Evolutionary conservation across 2,329 filamentous ascomycete genomes (phyloP).

Genomic region (Penicillium sp.): DNA sequence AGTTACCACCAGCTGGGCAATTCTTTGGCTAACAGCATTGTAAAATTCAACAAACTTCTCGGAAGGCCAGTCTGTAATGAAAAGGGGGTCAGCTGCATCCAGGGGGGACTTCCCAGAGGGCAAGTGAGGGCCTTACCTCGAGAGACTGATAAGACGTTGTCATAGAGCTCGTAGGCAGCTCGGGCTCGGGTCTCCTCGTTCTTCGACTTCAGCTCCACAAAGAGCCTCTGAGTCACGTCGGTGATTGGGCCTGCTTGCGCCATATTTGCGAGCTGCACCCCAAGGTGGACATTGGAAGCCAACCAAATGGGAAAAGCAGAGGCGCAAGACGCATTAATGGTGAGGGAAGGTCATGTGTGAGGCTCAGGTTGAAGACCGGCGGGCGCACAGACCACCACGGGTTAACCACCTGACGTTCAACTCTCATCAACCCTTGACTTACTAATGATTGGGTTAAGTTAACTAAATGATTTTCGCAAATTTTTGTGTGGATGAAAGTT

Average conservation of each 20-base stretch:
- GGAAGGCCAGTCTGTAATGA: slow-evolving; percentile 66
- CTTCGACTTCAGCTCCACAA: slow-evolving; percentile 59
- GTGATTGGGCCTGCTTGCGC: slow-evolving; percentile 48
- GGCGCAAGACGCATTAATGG: slow-evolving; percentile 23
- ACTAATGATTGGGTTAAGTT: too few species aligned
- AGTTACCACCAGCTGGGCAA: slow-evolving; percentile 75
- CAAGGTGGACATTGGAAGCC: slow-evolving; percentile 41
- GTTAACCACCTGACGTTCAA: slow-evolving; percentile 7
- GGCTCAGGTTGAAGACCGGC: slow-evolving; percentile 24
- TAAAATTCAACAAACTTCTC: slow-evolving; percentile 76
- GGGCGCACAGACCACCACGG: slow-evolving; percentile 24
- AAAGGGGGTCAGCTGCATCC: slow-evolving; percentile 12
- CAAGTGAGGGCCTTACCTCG: slow-evolving; percentile 37
- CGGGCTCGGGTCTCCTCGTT: slow-evolving; percentile 51
- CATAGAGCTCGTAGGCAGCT: slow-evolving; percentile 50
- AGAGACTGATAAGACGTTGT: slow-evolving; percentile 47
- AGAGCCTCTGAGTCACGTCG: slow-evolving; percentile 57
- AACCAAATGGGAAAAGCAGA: slow-evolving; percentile 30
- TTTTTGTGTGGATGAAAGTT: accelerated
- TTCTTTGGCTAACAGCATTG: slow-evolving; percentile 64
- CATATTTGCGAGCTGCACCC: slow-evolving; percentile 44
- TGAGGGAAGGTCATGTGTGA: slow-evolving; percentile 28
- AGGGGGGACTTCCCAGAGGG: neutral
- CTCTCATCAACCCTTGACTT: neutral
- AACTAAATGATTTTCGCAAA: too few species aligned